Conservation (phyloP, 345 rosid species). For the Aethionema arabicum region DNA sequence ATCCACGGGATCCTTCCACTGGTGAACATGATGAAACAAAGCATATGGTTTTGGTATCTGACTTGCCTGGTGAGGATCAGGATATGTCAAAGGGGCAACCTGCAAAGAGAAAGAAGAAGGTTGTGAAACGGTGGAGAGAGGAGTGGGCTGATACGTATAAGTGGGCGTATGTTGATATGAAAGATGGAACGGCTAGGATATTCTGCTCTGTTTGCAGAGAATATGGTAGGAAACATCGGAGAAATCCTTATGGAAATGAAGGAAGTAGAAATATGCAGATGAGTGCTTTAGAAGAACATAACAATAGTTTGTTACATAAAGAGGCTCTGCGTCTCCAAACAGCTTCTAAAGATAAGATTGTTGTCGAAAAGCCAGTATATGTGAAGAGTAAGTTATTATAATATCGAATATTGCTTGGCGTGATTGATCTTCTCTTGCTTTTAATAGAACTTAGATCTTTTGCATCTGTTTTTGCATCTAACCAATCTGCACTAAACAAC, state of each 20-base stretch:
- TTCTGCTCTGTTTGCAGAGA: conserved; percentile 97
- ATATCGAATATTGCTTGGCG: neutral
- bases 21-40: conserved; percentile 86
- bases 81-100: conserved; percentile 67
- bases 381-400: conserved; percentile 67
- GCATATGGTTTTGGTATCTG: conserved; percentile 74
- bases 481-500: conserved; percentile 21
- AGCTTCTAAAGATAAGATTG: conserved; percentile 94
- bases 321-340: conserved; percentile 98
- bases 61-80: conserved; percentile 62
- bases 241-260: conserved; percentile 98
- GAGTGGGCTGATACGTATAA: conserved; percentile 99
- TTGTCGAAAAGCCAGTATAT: conserved; percentile 81
- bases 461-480: conserved; percentile 20
- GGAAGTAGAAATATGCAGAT: conserved; percentile 99
- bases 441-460: conserved; percentile 20
- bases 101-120: conserved; percentile 89
- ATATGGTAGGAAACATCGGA: conserved; percentile 93
- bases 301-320: conserved; percentile 97
- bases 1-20: conserved; percentile 61
- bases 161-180: conserved; percentile 98
- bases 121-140: conserved; percentile 99
- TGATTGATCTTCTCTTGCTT: neutral
- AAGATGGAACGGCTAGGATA: conserved; percentile 95
- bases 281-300: conserved; percentile 99